phyloP scores from a whole-genome alignment of 192 early-diverging fungal genomes.

The Entomortierella chlamydospora region DNA sequence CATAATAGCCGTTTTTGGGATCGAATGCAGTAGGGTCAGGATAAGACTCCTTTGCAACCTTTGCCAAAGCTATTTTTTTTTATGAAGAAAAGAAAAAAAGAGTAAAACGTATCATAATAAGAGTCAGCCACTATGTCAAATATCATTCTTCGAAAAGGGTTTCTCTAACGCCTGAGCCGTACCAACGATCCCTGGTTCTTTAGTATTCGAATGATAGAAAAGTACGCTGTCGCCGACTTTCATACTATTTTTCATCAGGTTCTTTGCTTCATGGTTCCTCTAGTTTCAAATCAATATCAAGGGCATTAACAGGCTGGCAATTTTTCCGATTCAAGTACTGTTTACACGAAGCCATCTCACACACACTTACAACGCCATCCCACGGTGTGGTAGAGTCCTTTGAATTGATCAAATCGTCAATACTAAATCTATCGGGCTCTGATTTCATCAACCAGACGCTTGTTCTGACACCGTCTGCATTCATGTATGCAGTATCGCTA shows the following conservation, averaged over 20 bases:
- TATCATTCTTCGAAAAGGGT: too few relatives aligned
- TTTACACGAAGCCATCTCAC: too few relatives aligned
- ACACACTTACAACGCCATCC: conserved; percentile 83
- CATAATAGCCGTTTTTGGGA: conserved; percentile 78
- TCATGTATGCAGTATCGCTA: not conserved
- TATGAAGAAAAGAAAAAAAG: too few relatives aligned
- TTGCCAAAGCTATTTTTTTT: conserved; percentile 33
- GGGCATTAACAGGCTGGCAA: too few relatives aligned
- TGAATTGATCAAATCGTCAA: conserved; percentile 71
- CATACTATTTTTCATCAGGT: conserved; percentile 83
- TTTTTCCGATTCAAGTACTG: not conserved
- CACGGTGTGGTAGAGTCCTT: conserved; percentile 65
- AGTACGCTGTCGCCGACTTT: conserved; percentile 75
- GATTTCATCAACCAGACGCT: conserved; percentile 87
- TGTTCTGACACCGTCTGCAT: conserved; percentile 11
- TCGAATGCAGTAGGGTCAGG: conserved; percentile 85
- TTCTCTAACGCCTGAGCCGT: conserved; percentile 4
- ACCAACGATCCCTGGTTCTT: conserved; percentile 85
- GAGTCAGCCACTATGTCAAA: too few relatives aligned
- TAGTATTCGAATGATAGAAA: conserved; percentile 93
- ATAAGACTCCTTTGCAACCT: conserved; percentile 73
- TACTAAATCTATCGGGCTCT: conserved; percentile 75
- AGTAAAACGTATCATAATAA: not conserved
- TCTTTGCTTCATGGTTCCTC: conserved; percentile 86
- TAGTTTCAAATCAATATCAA: too few relatives aligned